phyloP scores from a whole-genome alignment of 2,329 filamentous ascomycete species.

The Neofusicoccum sp. region DNA sequence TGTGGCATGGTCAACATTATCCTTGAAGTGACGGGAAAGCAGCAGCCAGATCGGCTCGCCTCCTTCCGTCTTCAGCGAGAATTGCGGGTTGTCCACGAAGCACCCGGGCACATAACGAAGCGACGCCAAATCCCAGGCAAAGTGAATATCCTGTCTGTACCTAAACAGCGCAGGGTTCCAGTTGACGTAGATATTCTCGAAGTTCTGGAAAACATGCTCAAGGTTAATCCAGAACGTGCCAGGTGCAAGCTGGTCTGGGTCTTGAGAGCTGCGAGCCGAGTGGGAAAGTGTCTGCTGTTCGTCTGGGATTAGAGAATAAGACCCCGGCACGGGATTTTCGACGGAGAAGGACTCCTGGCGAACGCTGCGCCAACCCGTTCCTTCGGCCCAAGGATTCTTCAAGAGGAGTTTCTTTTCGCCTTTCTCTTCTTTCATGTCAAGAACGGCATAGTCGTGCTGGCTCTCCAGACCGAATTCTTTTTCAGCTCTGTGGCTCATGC shows the following conservation, averaged over 20 bases:
- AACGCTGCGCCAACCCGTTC: conserved; percentile 69
- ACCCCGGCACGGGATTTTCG: background rate
- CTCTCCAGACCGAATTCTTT: conserved; percentile 78
- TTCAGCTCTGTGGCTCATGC: conserved; percentile 76
- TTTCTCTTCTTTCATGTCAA: conserved; percentile 71
- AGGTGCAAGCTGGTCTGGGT: conserved; percentile 48
- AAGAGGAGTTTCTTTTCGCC: conserved; percentile 72
- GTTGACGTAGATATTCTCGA: conserved; percentile 94
- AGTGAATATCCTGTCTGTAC: conserved; percentile 85
- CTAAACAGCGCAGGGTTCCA: conserved; percentile 90
- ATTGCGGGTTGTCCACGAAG: conserved; percentile 67
- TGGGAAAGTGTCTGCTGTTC: background rate
- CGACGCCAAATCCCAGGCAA: conserved; percentile 71
- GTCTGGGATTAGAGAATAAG: background rate
- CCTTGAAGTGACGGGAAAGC: conserved; percentile 79
- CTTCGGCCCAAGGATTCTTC: conserved; percentile 95
- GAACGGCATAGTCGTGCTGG: conserved; percentile 91
- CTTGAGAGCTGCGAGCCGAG: background rate
- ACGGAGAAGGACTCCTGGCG: background rate
- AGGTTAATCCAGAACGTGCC: conserved; percentile 95
- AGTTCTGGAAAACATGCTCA: conserved; percentile 85
- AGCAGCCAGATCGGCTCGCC: conserved; percentile 78
- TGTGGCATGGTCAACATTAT: conserved; percentile 44
- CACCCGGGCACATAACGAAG: conserved; percentile 69
- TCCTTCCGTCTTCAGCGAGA: conserved; percentile 54